Base-by-base conservation (phyloP, 2,329 filamentous ascomycete species). In the Pochonia chlamydosporia region DNA sequence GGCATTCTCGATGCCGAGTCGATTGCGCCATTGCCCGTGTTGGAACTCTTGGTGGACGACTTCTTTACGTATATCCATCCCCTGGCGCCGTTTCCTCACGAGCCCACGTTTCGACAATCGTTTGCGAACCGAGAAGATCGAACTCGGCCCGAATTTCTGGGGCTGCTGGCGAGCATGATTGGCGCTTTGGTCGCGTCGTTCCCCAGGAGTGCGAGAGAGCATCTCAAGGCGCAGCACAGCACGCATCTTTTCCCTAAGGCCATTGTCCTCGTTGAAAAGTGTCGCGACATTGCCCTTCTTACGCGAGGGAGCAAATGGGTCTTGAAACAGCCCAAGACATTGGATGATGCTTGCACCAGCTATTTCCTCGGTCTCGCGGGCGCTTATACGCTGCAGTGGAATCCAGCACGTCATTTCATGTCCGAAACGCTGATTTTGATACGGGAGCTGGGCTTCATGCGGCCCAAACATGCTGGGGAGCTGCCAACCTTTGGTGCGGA, bases 31-130 rank as follows among this genome's bases (percentile, higher is more conserved):
- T 73, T 84, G 63, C 76, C 79, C 7, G 80, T 84, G 10, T 69
- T 91, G 44, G 76, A 85, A 56, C 74, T 84, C 2, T 72, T 90
- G 14, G 78, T 91, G 48, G 84, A 90, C 62, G 87, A 91, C 67
- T 91, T 88, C 73, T 91, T 90, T 66, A 89, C 84, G 16, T 89
- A 89, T 61, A 84, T 90, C 45, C 85, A 90, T 56, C 87, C 87
- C 1, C 74, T 91, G 8, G 80, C 79, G 49, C 87, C 87, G 0
- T 90, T 91, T 48, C 87, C 87, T 0, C 87, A 91, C 63, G 85
- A 90, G 60, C 85, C 85, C 0, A 86, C 84, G 4, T 90, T 91
- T 62, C 78, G 85, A 20, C 76, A 81, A 51, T 81, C 81, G 1
- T 87, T 89, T 62, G 74, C 74, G 7, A 75, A 76, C 46, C 75